Conservation (phyloP, 1,284 basidiomycete species). For the Trametes pubescens region DNA sequence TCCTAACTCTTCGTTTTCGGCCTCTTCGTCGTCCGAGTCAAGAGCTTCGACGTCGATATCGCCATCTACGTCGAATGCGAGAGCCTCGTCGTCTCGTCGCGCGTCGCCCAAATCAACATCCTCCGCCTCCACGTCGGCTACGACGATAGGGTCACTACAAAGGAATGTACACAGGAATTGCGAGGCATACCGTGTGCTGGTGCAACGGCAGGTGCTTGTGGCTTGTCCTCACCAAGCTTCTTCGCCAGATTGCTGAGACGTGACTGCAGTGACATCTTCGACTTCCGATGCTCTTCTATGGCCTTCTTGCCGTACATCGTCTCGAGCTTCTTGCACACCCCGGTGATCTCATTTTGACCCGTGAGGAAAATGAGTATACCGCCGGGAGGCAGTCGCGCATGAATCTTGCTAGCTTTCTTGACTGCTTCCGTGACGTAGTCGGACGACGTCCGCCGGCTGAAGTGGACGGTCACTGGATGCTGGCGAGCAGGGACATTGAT, state of each 20-base stretch:
- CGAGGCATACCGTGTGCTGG: slow-evolving; percentile 55
- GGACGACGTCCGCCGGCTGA: slow-evolving; percentile 84
- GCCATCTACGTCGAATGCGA: slow-evolving; percentile 67
- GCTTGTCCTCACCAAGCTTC: slow-evolving; percentile 28
- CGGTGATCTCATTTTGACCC: slow-evolving; percentile 80
- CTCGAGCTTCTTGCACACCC: slow-evolving; percentile 77
- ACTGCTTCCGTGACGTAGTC: slow-evolving; percentile 94
- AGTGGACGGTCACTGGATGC: slow-evolving; percentile 96
- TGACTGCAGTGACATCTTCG: slow-evolving; percentile 43
- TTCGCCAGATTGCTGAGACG: slow-evolving; percentile 23
- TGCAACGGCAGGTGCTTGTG: slow-evolving; percentile 42
- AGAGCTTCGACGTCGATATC: slow-evolving; percentile 58
- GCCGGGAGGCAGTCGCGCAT: slow-evolving; percentile 73
- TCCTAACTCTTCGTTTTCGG: slow-evolving; percentile 61
- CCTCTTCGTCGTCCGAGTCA: slow-evolving; percentile 54
- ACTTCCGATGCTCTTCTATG: slow-evolving; percentile 58
- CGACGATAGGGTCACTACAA: slow-evolving; percentile 1
- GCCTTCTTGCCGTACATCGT: slow-evolving; percentile 78
- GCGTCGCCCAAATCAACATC: slow-evolving; percentile 78
- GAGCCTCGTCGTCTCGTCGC: slow-evolving; percentile 46
- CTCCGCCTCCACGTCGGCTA: slow-evolving; percentile 77
- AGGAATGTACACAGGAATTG: not conserved
- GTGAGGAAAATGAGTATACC: slow-evolving; percentile 82
- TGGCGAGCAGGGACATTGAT: slow-evolving; percentile 92
- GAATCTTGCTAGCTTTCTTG: slow-evolving; percentile 88